Base-by-base conservation (phyloP, 192 early-diverging fungal species). In the Lobosporangium transversale region DNA sequence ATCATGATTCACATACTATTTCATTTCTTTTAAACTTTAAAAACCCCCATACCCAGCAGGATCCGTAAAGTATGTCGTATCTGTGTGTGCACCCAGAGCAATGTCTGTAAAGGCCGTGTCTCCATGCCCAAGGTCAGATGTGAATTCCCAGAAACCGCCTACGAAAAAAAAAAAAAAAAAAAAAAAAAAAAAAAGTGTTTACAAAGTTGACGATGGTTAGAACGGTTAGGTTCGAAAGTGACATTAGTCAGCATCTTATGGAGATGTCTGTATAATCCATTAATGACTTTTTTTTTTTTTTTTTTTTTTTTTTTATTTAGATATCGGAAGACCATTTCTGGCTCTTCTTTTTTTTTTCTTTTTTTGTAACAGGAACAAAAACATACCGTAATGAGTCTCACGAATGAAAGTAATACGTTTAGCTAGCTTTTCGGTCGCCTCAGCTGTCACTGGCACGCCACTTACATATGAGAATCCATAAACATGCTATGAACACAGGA, bases 51-150 rank as follows among this genome's bases (percentile, higher is more conserved):
- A 88, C 89, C 94, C 92, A 12, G 85, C 79, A 8, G 94, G 94
- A 58, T 95, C 94, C 0, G 94, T 93, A 62, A 95, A 95, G 68
- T 95, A 95, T 1, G 92, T 94, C 11, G 88, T 93, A 74, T 95
- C 94, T 0, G 92, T 95, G 59, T 95, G 94, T 20, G 89, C 92
- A 35, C 86, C 88, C 4, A 95, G 80, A 0, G 86, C 87, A 10
- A 94, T 45, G 44, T 71, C 78, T 8, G 94, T 93, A 66, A 94
- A 95, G 12, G 94, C 94, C 0, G 92, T 94, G 76, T 95, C 94
- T 53, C 87, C 94, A 78, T 93, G 92, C 29, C 81, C 88, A 40
- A 93, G 78, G 55, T 94, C 81, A 8, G 92, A 78, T 4, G 89
- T 90, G 42, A 94, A 91, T 24, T 89, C 90, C 92, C 92, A 95